A percentile compares a stretch with the other conserved stretches of the same genome.
Evolutionary conservation across 2,329 filamentous ascomycete genomes (phyloP).

Genomic region (Penicillium sp.): DNA sequence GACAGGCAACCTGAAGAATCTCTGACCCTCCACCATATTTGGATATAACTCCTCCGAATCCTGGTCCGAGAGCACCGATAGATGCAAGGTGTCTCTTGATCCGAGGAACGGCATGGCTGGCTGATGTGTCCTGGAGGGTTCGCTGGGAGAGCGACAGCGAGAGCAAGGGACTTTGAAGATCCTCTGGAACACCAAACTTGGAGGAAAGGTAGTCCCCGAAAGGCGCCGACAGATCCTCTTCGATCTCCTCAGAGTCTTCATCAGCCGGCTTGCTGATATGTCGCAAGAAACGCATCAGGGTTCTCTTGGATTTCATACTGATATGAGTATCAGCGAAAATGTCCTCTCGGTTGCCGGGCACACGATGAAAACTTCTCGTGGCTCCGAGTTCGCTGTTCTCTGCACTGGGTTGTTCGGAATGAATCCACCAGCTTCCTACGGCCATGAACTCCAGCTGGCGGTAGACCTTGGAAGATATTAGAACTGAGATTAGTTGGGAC

Average conservation of each 20-base stretch:
- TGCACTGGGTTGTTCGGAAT: constrained; percentile 31
- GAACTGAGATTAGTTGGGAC: constrained; percentile 71
- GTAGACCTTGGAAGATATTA: constrained; percentile 88
- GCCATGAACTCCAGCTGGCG: constrained; percentile 90
- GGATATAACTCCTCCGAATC: constrained; percentile 84
- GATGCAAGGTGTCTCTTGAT: constrained; percentile 81
- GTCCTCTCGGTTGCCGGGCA: constrained; percentile 89
- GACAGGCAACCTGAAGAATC: constrained; percentile 86
- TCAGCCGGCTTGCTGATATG: constrained; percentile 70
- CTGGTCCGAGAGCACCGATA: constrained; percentile 82
- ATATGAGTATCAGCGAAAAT: constrained; percentile 79
- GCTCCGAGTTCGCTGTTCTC: constrained; percentile 10
- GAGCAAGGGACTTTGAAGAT: constrained; percentile 64
- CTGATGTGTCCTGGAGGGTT: constrained; percentile 53
- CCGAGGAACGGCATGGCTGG: constrained; percentile 68
- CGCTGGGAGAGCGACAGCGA: constrained; percentile 75
- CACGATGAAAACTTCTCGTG: constrained; percentile 58
- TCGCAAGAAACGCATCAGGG: constrained; percentile 90
- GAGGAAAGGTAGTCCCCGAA: constrained; percentile 48
- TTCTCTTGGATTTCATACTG: constrained; percentile 76
- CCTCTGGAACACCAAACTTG: constrained; percentile 67
- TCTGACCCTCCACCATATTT: constrained; percentile 93
- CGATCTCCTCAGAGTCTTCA: constrained; percentile 46
- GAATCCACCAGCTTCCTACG: constrained; percentile 89
- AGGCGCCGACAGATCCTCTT: constrained; percentile 56